Base-by-base conservation (phyloP, 2,329 filamentous ascomycete species). In the Beauveria rudraprayagi region DNA sequence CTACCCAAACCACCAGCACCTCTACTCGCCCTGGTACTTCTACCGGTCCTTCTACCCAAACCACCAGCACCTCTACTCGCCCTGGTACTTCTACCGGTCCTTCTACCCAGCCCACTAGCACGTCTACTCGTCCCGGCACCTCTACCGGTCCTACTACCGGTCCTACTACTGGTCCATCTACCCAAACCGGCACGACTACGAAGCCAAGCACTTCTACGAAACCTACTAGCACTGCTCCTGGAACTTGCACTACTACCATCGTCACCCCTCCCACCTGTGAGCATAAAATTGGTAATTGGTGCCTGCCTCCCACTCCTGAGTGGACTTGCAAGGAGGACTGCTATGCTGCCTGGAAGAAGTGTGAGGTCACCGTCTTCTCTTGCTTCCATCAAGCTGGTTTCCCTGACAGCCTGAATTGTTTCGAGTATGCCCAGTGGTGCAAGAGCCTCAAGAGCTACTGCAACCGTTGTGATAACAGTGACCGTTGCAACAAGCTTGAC, bases 241-340 rank as follows among this genome's bases (percentile, higher is more conserved):
- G 50, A 57, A 62, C 52, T 57, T 84, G 81, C 70, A 80, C 77
- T 10, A 71, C 75, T 53, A 82, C 78, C 26, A 69, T 72, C 26
- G 73, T 76, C 11, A 69, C 76, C 26, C 76, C 79, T 10, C 70
- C 78, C 53, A 73, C 71, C 34, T 84, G 81, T 70, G 81, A 84
- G 68, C 84, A 81, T 70, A 73, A 77, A 65, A 79, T 78, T 64
- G 82, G 82, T 53, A 77, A 75, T 63, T 84, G 81, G 80, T 83
- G 80, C 67, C 76, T 76, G 43, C 74, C 73, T 51, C 75, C 79
- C 16, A 69, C 84, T 14, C 81, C 80, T 26, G 71, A 77, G 65
- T 84, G 77, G 71, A 68, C 69, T 46, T 73, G 81, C 67, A 64
- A 72, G 61, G 63, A 67, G 47, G 69, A 70, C 51, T 84, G 82